Base-by-base conservation (phyloP, 176 grass and related monocot species). In the Calamus simplicifolius region DNA sequence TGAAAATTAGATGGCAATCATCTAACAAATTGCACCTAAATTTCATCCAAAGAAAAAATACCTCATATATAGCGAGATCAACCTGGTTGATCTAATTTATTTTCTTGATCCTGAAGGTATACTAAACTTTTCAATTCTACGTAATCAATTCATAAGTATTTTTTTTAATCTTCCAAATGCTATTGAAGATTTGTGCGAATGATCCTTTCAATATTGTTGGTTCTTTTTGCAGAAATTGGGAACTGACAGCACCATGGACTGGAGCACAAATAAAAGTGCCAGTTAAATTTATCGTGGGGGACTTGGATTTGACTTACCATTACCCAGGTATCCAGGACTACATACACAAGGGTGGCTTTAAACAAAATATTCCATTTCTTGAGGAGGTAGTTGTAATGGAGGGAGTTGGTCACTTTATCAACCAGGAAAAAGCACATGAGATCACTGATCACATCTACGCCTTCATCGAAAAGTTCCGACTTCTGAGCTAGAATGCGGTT, bases 381-480 rank as follows among this genome's bases (percentile, higher is more conserved):
- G 17, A 66, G 54, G 4, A 63, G 26, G 19, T 19, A 3, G 16
- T 66, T 5, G 38, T 21, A 0, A 51, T 51, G 8, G 61, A 79
- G 58, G 53, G 68, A 5, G 49, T 53, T 2, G 69, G 0, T 0
- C 35, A 56, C 21, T 51, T 31, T 43, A 51, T 80, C 70, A 27
- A 77, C 53, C 75, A 61, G 69, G 31, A 67, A 35, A 66, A 25
- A 69, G 12, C 51, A 48, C 14, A 16, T 38, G 61, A 59, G 19
- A 15, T 66, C 50, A 63, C 57, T 5, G 63, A 68, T 16, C 55
- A 54, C 19, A 72, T 59, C 63, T 49, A 16, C 3, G 15, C 29
- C 18, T 57, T 69, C 53, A 57, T 69, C 66, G 1, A 17, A 14
- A 51, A 25, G 51, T 73, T 68, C 57, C 61, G 16, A 15, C 0